These are phyloP conservation scores for Cryptosporidium sp. DNA, from an alignment of 169 alveolate genomes.

Conservation along the genomic window DNA sequence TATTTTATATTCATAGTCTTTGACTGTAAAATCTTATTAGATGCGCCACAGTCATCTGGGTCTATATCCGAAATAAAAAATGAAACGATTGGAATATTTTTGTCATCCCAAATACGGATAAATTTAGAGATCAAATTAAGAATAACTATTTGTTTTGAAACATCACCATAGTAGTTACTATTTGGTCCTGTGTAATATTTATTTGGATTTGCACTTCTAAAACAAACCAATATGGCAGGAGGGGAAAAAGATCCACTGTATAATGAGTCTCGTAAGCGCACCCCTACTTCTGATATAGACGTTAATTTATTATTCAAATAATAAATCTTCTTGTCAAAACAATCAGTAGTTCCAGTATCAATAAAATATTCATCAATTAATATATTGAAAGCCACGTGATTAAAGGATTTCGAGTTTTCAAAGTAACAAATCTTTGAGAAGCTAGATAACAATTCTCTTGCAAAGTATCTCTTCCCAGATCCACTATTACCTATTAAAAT, in stretches of 20 bases:
- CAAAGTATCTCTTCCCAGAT: constrained; percentile 26
- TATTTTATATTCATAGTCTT: neutral
- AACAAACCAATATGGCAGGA: neutral
- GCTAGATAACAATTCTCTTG: constrained; percentile 14
- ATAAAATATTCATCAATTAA: neutral
- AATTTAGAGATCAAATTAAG: neutral
- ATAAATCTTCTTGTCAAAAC: neutral
- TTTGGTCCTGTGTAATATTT: neutral
- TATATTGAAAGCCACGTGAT: neutral
- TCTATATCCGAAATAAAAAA: neutral
- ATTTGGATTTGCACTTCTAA: neutral
- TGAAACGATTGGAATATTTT: constrained; percentile 32
- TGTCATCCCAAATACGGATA: constrained; percentile 1
- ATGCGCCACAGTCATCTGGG: neutral
- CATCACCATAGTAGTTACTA: too few relatives aligned
- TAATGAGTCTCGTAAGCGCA: neutral
- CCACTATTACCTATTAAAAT: neutral
- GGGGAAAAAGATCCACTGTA: neutral
- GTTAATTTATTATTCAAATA: neutral
- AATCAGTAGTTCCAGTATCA: neutral
- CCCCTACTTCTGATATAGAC: neutral
- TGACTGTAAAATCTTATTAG: neutral
- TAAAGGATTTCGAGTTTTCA: neutral
- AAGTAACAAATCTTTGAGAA: neutral
- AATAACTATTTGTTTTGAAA: neutral